Evolutionary conservation across 805 yeast genomes (phyloP).

Genomic region (Zygoascus biomembranicola): DNA sequence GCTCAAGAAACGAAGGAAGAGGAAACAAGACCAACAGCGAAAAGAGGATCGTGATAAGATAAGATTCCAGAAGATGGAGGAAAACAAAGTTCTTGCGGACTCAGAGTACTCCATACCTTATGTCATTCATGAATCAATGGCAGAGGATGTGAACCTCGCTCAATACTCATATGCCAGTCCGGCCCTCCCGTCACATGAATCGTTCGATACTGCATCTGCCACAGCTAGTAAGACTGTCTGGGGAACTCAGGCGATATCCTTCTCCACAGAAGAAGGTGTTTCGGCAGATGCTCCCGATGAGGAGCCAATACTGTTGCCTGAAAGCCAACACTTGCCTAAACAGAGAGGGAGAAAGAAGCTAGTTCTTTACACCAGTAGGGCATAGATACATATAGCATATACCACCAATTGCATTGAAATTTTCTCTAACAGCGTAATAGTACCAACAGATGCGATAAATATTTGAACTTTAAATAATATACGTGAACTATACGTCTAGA

Average conservation of each 20-base stretch:
- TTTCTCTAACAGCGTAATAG: not conserved
- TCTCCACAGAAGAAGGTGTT: constrained; percentile 14
- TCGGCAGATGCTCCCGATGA: constrained; percentile 15
- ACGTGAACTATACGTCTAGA: not conserved
- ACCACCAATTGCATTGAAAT: not conserved
- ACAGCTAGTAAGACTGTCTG: constrained; percentile 8
- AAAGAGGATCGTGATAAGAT: constrained; percentile 19
- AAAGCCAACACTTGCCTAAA: constrained; percentile 12
- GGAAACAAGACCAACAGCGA: constrained; percentile 15
- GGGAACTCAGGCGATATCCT: constrained; percentile 16
- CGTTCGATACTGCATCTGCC: not conserved
- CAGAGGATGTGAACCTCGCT: not conserved
- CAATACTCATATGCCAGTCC: not conserved
- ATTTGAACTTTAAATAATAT: not conserved
- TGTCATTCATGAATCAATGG: not conserved
- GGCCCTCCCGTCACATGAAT: not conserved
- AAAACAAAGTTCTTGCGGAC: constrained; percentile 23
- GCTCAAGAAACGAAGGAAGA: constrained; percentile 18
- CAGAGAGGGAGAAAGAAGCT: constrained; percentile 22
- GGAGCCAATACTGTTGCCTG: constrained; percentile 1
- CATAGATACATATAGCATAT: not conserved
- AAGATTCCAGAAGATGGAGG: constrained; percentile 29
- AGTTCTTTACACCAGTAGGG: constrained; percentile 18
- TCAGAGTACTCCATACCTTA: not conserved
- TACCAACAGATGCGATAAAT: not conserved